phyloP scores from a whole-genome alignment of 352 stramenopile species.

The Paralagenidium karlingii region DNA sequence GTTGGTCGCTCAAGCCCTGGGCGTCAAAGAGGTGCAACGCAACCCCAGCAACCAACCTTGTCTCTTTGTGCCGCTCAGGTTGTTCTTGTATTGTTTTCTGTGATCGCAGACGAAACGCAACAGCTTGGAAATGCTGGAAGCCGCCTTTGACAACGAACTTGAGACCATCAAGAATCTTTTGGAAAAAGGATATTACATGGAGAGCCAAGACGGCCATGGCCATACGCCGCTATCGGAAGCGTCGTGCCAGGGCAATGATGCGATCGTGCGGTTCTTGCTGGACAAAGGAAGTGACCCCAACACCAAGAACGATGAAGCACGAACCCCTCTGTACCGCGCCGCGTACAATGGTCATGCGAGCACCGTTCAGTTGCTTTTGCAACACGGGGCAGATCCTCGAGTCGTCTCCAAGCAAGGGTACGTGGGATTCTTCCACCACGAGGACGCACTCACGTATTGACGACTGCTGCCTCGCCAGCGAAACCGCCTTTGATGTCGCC shows the following conservation, averaged over 20 bases:
- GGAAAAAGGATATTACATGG: conserved; percentile 81
- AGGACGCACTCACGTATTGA: background rate
- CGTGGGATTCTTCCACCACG: too few species aligned
- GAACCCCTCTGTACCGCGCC: conserved; percentile 72
- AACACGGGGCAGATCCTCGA: conserved; percentile 59
- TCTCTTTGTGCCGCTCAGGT: too few species aligned
- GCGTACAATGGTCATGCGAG: conserved; percentile 77
- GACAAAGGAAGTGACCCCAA: conserved; percentile 78
- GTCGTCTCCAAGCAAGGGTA: conserved; percentile 53
- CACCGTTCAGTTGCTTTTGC: conserved; percentile 50
- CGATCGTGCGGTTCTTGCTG: conserved; percentile 55
- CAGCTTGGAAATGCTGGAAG: conserved; percentile 74
- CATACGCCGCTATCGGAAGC: conserved; percentile 83
- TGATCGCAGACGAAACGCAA: conserved; percentile 31
- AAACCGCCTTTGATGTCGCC: conserved; percentile 78
- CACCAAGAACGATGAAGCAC: conserved; percentile 68
- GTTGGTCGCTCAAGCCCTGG: conserved; percentile 29
- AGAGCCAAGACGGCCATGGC: conserved; percentile 72
- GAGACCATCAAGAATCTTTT: conserved; percentile 48
- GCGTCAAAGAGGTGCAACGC: conserved; percentile 43
- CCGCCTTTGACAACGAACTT: conserved; percentile 81
- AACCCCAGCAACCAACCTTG: too few species aligned
- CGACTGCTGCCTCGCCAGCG: conserved; percentile 10
- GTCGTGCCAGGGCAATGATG: conserved; percentile 65
- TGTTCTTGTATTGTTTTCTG: too few species aligned